These are phyloP conservation scores for Penicillium canariense DNA, from an alignment of 495 filamentous ascomycete genomes.

Conservation along the genomic window DNA sequence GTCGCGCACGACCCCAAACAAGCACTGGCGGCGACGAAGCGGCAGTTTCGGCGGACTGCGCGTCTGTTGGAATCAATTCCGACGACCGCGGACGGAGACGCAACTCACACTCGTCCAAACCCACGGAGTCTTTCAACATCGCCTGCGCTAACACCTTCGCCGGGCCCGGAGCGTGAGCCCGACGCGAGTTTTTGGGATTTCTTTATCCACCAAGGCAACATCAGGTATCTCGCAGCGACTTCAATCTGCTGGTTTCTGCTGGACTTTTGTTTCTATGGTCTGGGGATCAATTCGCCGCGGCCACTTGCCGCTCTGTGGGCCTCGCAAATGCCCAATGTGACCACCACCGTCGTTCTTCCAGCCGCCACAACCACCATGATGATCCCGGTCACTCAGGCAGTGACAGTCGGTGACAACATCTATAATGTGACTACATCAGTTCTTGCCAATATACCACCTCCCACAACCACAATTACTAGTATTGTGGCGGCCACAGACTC, in stretches of 20 bases:
- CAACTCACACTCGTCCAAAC: not conserved
- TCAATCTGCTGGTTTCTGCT: slow-evolving; percentile 38
- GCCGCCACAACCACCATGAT: slow-evolving; percentile 4
- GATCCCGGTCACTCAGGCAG: not conserved
- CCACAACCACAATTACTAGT: slow-evolving; percentile 4
- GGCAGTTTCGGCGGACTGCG: slow-evolving; percentile 11
- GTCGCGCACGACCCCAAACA: slow-evolving; percentile 36
- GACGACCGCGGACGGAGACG: not conserved
- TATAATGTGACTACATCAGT: slow-evolving; percentile 14
- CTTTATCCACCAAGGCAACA: slow-evolving; percentile 31
- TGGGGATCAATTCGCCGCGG: slow-evolving; percentile 38
- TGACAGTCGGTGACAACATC: not conserved
- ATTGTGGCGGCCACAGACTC: slow-evolving; percentile 4
- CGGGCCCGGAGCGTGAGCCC: not conserved
- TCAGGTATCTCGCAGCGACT: slow-evolving; percentile 37
- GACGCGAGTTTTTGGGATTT: slow-evolving; percentile 23
- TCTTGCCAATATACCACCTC: slow-evolving; percentile 18
- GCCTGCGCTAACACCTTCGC: not conserved
- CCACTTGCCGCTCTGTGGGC: slow-evolving; percentile 9
- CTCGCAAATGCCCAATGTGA: not conserved
- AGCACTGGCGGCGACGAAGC: slow-evolving; percentile 16
- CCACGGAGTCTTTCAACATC: not conserved
- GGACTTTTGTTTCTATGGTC: slow-evolving; percentile 43
- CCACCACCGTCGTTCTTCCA: not conserved
- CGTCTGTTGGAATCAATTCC: slow-evolving; percentile 4